These are phyloP conservation scores for Anthracocystis walkeri DNA, from an alignment of 1,284 basidiomycete genomes.

Conservation along the genomic window DNA sequence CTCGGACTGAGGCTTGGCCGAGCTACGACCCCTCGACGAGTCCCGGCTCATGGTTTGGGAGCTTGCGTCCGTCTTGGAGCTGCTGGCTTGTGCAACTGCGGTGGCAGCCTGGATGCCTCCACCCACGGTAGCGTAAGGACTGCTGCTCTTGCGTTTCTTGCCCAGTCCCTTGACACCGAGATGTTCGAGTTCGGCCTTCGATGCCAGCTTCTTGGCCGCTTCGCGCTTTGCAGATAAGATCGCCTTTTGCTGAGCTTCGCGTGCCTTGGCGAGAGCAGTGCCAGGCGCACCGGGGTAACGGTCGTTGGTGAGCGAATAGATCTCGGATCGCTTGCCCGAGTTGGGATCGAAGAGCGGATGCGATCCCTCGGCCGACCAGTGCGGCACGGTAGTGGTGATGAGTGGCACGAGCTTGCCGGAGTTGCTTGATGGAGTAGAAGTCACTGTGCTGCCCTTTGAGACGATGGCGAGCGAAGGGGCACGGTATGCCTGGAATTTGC, in stretches of 20 bases:
- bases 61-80: slow-evolving; percentile 8
- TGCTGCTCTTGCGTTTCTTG: slow-evolving; percentile 64
- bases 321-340: slow-evolving; percentile 51
- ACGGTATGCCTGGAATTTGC: slow-evolving; percentile 49
- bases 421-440: background rate
- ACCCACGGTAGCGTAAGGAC: slow-evolving; percentile 54
- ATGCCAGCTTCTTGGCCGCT: slow-evolving; percentile 49
- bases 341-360: slow-evolving; percentile 46
- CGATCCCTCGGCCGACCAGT: slow-evolving; percentile 48
- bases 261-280: slow-evolving; percentile 57
- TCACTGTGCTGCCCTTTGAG: background rate
- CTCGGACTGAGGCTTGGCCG: slow-evolving; percentile 31
- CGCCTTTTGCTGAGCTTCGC: slow-evolving; percentile 54
- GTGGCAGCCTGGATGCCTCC: background rate
- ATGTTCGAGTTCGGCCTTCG: slow-evolving; percentile 60
- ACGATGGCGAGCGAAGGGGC: slow-evolving; percentile 25
- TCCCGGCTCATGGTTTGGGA: slow-evolving; percentile 46
- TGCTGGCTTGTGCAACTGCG: slow-evolving; percentile 12
- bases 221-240: slow-evolving; percentile 51
- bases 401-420: slow-evolving; percentile 29
- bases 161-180: slow-evolving; percentile 61
- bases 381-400: slow-evolving; percentile 44
- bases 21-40: slow-evolving; percentile 34
- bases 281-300: slow-evolving; percentile 64
- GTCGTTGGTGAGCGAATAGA: slow-evolving; percentile 63